Percentiles rank a stretch among this genome's conserved stretches.
Conservation (phyloP, 345 rosid genomes). For the Sonneratia alba region DNA sequence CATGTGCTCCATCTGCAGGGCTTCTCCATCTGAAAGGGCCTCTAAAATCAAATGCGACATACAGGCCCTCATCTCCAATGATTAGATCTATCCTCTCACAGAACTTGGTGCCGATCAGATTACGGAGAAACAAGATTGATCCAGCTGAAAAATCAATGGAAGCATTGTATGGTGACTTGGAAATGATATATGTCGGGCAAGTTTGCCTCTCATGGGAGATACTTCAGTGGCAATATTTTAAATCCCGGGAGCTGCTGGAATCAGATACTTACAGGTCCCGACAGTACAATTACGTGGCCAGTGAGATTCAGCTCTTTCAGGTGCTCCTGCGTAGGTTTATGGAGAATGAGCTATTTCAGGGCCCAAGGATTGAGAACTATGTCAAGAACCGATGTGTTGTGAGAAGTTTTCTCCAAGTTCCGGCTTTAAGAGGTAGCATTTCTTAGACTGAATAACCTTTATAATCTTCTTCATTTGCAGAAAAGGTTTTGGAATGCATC, state of each 20-base stretch:
- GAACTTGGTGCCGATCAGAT: slow-evolving; percentile 34
- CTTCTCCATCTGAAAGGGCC: slow-evolving; percentile 46
- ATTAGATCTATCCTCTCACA: slow-evolving; percentile 25
- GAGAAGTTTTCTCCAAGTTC: slow-evolving; percentile 62
- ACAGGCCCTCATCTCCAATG: slow-evolving; percentile 13
- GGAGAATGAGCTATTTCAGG: slow-evolving; percentile 77
- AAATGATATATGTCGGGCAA: slow-evolving; percentile 73
- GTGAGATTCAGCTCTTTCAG: slow-evolving; percentile 73
- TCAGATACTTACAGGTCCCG: slow-evolving; percentile 22
- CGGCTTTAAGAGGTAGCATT: slow-evolving; percentile 52
- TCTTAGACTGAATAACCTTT: no score
- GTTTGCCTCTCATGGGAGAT: slow-evolving; percentile 88
- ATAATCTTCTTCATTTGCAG: no score
- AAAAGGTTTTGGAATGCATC: no score
- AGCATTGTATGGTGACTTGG: slow-evolving; percentile 47
- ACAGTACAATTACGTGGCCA: slow-evolving; percentile 60
- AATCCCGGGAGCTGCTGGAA: slow-evolving; percentile 36
- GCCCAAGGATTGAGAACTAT: slow-evolving; percentile 47
- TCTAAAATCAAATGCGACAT: slow-evolving; percentile 9
- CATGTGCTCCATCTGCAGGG: slow-evolving; percentile 25
- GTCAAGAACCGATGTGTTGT: slow-evolving; percentile 47
- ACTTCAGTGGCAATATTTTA: slow-evolving; percentile 65
- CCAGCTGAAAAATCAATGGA: slow-evolving; percentile 30
- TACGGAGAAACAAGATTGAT: slow-evolving; percentile 23
- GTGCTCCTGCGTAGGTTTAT: slow-evolving; percentile 66